Evolutionary conservation across 139 green algal species (phyloP), one percentile per base, ranked within the genome.

Genomic region (Marvania coccoides): DNA sequence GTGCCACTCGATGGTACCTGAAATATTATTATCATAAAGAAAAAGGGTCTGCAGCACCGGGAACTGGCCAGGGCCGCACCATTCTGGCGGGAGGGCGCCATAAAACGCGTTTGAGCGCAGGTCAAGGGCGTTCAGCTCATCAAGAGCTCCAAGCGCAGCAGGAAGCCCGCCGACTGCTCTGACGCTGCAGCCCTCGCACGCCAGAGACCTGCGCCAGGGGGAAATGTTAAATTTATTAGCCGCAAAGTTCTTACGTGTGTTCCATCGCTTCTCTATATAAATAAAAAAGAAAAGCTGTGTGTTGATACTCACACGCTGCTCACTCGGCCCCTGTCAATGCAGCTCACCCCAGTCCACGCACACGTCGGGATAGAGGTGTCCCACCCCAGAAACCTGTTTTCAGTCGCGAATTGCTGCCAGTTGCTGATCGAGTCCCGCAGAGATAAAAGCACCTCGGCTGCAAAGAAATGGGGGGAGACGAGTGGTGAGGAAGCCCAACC

Each of bases 71-170:
- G 42, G 13, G 8, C 39, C 23, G 7, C 56, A 56, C 57, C 58
- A 74, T 8, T 58, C 19, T 61, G 67, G 47, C 40, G 67, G 67
- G 51, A 73, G 67, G 3, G 67, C 58, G 39, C 67, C 57, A 31
- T 66, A 56, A 23, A 73, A 73, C 3, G 42, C 36, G 31, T 73
- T 73, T 29, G 38, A 36, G 30, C 58, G 55, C 38, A 73, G 31
- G 39, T 67, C 40, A 10, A 73, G 57, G 3, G 57, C 62, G 31
- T 47, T 34, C 26, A 72, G 31, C 23, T 53, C 38, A 36, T 26
- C 33, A 6, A 72, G 24, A 4, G 26, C 4, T 13, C 53, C 58
- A 23, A 72, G 13, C 5, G 26, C 65, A 0, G 53, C 1, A 0
- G 65, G 65, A 24, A 72, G 65, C 33, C 28, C 51, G 36, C 65